A percentile compares a stretch with the other conserved stretches of the same genome.
Conservation (phyloP, 116 monocot genomes). For the Posidonia oceanica region DNA sequence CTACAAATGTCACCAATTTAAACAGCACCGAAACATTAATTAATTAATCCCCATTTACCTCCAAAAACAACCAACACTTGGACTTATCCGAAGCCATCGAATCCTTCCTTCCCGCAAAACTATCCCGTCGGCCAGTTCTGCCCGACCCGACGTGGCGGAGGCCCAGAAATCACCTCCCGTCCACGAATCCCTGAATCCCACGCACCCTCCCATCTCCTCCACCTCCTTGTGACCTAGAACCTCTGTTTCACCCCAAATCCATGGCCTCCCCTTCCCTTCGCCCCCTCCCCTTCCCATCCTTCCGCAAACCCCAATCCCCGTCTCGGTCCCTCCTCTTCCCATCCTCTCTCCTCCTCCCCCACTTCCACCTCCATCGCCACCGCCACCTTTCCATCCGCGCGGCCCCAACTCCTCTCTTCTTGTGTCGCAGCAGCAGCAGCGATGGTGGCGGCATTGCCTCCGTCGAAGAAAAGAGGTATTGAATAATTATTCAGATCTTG, state of each 20-base stretch:
- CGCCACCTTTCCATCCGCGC: neutral
- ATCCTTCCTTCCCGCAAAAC: neutral
- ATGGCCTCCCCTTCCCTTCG: neutral
- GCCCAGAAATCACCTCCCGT: neutral
- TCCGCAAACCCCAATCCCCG: neutral
- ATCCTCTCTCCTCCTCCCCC: neutral
- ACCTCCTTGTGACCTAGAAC: neutral
- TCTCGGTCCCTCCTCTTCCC: neutral
- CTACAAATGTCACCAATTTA: no score
- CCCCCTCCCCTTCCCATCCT: neutral
- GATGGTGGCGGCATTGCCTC: neutral
- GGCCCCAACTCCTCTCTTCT: neutral
- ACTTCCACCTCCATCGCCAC: neutral
- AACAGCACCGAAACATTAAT: no score
- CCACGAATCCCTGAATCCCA: neutral
- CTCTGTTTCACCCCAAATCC: neutral
- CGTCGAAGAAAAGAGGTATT: constrained; percentile 3
- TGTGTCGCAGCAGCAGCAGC: neutral
- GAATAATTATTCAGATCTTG: neutral
- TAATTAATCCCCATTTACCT: neutral
- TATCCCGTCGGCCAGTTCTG: neutral
- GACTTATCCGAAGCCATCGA: neutral
- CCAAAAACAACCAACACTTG: neutral
- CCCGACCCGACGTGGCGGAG: neutral
- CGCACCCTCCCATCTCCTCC: neutral